Conservation (phyloP, 345 rosid genomes). For the Lumnitzera racemosa region DNA sequence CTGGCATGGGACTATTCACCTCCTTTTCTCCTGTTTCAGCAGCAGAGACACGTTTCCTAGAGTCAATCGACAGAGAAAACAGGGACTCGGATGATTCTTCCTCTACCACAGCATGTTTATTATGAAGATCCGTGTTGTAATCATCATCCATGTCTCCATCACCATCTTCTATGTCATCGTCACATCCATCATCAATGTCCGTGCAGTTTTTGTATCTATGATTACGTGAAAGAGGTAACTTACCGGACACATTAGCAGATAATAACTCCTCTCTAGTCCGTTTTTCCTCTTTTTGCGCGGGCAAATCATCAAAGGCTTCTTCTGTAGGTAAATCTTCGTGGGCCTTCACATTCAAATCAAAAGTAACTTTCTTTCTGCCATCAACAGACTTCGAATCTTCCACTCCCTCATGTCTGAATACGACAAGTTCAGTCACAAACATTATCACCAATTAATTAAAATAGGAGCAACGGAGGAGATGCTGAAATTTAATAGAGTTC, state of each 20-base stretch:
- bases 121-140: background rate
- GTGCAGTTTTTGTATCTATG: constrained; percentile 22
- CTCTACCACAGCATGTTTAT: constrained; percentile 11
- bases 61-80: constrained; percentile 55
- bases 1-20: constrained; percentile 30
- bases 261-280: constrained; percentile 11
- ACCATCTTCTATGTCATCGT: constrained; percentile 7
- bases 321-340: constrained; percentile 18
- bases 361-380: constrained; percentile 35
- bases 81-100: constrained; percentile 59
- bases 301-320: constrained; percentile 11
- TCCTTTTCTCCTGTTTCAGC: constrained; percentile 26
- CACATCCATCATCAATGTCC: constrained; percentile 16
- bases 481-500: no score
- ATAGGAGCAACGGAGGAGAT: no score
- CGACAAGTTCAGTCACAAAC: constrained; percentile 1
- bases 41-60: constrained; percentile 27
- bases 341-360: constrained; percentile 35
- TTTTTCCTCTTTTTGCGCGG: constrained; percentile 10
- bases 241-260: constrained; percentile 8
- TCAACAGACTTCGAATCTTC: constrained; percentile 5
- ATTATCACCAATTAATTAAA: background rate
- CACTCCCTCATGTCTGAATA: constrained; percentile 3
- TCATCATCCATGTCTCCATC: constrained; percentile 3
- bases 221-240: constrained; percentile 9